Base-by-base conservation (phyloP, 169 alveolate genomes). In the Plasmodium relictum region DNA sequence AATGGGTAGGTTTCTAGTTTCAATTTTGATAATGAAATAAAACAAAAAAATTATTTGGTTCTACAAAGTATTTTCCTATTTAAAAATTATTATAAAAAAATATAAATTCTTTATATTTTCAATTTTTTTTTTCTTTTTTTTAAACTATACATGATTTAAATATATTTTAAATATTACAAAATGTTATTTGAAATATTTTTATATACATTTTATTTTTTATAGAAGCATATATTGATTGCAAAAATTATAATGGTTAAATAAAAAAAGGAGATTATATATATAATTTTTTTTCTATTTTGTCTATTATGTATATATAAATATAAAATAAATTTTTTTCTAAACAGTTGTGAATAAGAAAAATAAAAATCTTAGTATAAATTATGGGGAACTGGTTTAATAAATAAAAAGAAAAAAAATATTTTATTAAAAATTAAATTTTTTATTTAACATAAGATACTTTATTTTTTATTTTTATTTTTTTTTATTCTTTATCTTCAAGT, bases 211-310 rank as follows among this genome's bases (percentile, higher is more conserved):
- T 56, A 56, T 41, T 18, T 48, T 39, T 44, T 18, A 18, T 22
- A 83, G 91, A 68, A 3, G 45, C 91, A 0, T 83, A 83, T 37
- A 22, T 83, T 3, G 65, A 83, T 61, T 83, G 91, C 20, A 68
- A 69, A 83, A 61, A 83, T 50, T 83, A 83, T 48, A 83, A 83
- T 56, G 91, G 91, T 83, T 12, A 52, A 39, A 4, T 24, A 24
- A 3, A 31, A 31, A 48, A 22, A 61, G 24, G 24, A 12, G 41
- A 61, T 6, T 7, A 61, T 61, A 61, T 42, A 61, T 61, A 61
- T 63, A 24, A 18, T 48, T 73, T 26, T 52, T 31, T n/a, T 56
- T 31, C n/a, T 37, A 3, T 10, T 54, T 18, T 54, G 22, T 54
- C 16, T 54, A 12, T 54, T 52, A 48, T 48, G n/a, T 48, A 52